Evolutionary conservation across 2,329 filamentous ascomycete genomes (phyloP).

Genomic region (Cercospora sp.): DNA sequence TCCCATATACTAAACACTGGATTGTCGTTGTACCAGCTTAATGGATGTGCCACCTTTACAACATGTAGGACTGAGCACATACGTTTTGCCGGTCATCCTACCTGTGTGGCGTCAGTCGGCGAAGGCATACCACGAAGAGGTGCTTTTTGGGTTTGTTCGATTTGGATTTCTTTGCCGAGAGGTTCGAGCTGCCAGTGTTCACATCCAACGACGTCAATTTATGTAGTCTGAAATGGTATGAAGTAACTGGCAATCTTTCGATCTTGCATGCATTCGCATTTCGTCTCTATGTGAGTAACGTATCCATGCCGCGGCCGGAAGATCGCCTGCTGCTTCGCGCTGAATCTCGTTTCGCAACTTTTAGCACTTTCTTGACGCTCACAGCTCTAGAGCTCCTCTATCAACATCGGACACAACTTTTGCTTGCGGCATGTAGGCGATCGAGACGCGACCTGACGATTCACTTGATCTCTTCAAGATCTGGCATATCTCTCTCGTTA

Average conservation of each 20-base stretch:
- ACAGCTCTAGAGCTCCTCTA: neutral
- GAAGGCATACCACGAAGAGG: too few species aligned
- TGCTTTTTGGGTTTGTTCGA: too few species aligned
- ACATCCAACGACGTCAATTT: too few species aligned
- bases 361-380: neutral
- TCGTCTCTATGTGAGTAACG: neutral
- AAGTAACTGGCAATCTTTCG: neutral
- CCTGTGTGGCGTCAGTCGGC: too few species aligned
- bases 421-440: neutral
- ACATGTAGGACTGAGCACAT: too few species aligned
- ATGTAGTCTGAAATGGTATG: too few species aligned
- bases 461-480: neutral
- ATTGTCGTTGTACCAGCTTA: too few species aligned
- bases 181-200: too few species aligned
- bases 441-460: neutral
- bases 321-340: neutral
- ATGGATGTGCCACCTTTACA: too few species aligned
- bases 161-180: too few species aligned
- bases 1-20: neutral
- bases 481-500: slow-evolving; percentile 37
- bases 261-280: neutral
- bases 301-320: neutral
- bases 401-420: neutral
- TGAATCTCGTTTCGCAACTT: neutral
- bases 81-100: too few species aligned